These are phyloP conservation scores for Cyclanthera cordifolia DNA, from an alignment of 306 rosid genomes.

Conservation along the genomic window DNA sequence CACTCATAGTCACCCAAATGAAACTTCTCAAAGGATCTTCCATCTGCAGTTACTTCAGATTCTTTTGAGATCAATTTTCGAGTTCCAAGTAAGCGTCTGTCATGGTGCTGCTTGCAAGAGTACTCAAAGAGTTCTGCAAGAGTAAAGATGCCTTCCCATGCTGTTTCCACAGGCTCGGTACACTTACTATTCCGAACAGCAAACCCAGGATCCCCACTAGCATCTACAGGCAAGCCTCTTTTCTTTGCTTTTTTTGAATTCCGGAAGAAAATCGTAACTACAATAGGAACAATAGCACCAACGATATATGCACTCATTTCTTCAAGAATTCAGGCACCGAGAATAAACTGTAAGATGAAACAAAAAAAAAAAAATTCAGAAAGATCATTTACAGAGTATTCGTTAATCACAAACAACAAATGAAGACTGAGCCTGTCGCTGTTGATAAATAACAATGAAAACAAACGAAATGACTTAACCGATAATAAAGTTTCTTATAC, in stretches of 20 bases:
- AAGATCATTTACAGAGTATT: neutral
- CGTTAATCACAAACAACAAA: neutral
- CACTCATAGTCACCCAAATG: conserved; percentile 73
- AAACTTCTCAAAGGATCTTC: conserved; percentile 78
- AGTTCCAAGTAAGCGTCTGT: conserved; percentile 59
- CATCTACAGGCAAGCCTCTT: conserved; percentile 53
- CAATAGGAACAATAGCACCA: conserved; percentile 52
- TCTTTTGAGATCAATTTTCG: conserved; percentile 55
- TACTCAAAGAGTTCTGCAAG: conserved; percentile 74
- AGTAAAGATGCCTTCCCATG: conserved; percentile 70
- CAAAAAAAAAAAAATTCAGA: neutral
- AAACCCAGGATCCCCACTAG: conserved; percentile 53
- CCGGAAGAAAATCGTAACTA: conserved; percentile 39
- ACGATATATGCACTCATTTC: conserved; percentile 51
- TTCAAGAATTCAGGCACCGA: conserved; percentile 6
- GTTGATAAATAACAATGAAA: neutral
- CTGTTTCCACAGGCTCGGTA: conserved; percentile 32
- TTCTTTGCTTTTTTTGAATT: conserved; percentile 38
- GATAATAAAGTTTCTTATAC: neutral
- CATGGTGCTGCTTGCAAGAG: conserved; percentile 38
- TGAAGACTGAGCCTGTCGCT: neutral
- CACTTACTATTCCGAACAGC: conserved; percentile 47
- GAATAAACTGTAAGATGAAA: conserved; percentile 6
- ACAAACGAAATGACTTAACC: neutral
- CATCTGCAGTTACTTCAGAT: conserved; percentile 36